Percentiles rank a stretch among this genome's conserved stretches.
phyloP scores from a whole-genome alignment of 768 basidiomycete species.

The Mrakia gelida region DNA sequence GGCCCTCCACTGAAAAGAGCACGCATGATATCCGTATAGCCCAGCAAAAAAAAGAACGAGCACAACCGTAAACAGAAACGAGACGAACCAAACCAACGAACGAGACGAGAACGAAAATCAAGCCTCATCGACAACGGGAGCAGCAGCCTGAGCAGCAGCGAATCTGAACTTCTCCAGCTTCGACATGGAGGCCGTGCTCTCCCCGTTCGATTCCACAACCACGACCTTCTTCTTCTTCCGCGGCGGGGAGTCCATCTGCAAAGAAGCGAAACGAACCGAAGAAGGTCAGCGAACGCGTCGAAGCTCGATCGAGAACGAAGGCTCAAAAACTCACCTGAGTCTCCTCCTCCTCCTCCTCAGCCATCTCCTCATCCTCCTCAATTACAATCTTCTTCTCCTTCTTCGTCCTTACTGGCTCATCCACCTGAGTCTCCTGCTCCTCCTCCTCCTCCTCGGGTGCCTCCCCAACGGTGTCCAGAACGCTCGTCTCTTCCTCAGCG shows the following conservation, averaged over 20 bases:
- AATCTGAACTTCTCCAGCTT: not conserved
- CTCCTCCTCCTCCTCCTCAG: not conserved
- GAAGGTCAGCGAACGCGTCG: not conserved
- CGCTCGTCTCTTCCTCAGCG: not conserved
- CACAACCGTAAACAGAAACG: too few relatives aligned
- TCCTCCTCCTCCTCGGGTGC: constrained; percentile 1
- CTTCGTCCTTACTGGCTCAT: not conserved
- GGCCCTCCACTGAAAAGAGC: too few relatives aligned
- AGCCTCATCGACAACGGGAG: not conserved
- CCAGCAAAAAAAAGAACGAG: too few relatives aligned
- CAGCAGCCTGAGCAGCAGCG: not conserved
- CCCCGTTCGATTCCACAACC: not conserved
- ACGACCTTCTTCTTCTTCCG: not conserved
- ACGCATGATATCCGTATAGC: too few relatives aligned
- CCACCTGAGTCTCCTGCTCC: constrained; percentile 13
- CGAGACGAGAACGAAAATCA: too few relatives aligned
- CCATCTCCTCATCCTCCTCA: not conserved
- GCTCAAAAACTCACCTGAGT: not conserved
- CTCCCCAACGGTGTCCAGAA: not conserved
- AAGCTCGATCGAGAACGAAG: too few relatives aligned
- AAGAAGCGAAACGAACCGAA: not conserved
- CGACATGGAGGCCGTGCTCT: not conserved
- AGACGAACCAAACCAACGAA: too few relatives aligned
- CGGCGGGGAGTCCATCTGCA: not conserved
- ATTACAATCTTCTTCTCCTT: not conserved